Base-by-base conservation (phyloP, 345 rosid species). In the Lagerstroemia speciosa region DNA sequence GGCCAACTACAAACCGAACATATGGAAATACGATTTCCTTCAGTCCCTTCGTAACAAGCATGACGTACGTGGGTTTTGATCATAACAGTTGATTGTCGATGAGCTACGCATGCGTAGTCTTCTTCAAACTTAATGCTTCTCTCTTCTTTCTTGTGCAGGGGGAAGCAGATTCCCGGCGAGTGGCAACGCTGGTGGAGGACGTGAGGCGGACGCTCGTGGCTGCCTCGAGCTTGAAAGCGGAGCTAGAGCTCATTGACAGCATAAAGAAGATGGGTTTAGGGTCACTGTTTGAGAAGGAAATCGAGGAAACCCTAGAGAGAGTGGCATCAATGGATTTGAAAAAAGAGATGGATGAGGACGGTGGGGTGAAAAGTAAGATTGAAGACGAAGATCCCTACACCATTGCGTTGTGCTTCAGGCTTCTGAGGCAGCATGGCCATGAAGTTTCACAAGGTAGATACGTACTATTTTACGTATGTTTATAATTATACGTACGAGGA, bases 11-110 rank as follows among this genome's bases (percentile, higher is more conserved):
- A 80, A 77, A 66, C 84, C 90, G 7, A 81, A 68, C 76, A 75
- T 80, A 36, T 83, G 90, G 90, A 77, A 76, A 36, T 72, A 76
- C 63, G 82, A 75, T 74, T 77, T 83, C 71, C 63, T 85, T 27
- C 80, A 73, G 31, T 77, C 82, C 17, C 81, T 83, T 62, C 1
- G 26, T 20, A 78, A 61, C 76, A 68, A 69, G 62, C 72, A 69
- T 71, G 60, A 75, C 31, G 89, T 85, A n/a, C n/a, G 63, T 65
- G 79, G n/a, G 65, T 68, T 32, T 58, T 15, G 43, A 3, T 15
- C 34, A 27, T 37, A 12, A 6, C 64, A 48, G 24, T 48, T 20
- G 4, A 16, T 20, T 20, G 15, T 48, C 55, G 12, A 19, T 50
- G 9, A 9, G n/a, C n/a, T 48, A 7, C 24, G n/a, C n/a, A 48